Percentiles rank a stretch among this genome's conserved stretches.
These are phyloP conservation scores for Spathaspora girioi DNA, from an alignment of 805 yeast genomes.

Conservation along the genomic window DNA sequence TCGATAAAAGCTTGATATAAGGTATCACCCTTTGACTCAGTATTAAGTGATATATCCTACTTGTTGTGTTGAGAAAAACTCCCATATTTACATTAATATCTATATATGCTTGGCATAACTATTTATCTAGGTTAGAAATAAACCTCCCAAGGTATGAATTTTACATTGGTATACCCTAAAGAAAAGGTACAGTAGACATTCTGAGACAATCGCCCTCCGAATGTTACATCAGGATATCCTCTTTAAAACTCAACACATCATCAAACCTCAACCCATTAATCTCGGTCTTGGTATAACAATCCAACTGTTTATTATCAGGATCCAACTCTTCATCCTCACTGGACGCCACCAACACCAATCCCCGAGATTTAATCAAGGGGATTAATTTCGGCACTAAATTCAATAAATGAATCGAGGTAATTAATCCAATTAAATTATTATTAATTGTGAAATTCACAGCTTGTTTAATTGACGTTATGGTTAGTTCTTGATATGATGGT, in stretches of 20 bases:
- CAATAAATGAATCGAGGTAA: slow-evolving; percentile 69
- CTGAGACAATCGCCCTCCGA: not conserved
- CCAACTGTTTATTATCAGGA: slow-evolving; percentile 28
- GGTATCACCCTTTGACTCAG: too few species aligned
- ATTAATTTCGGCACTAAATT: slow-evolving; percentile 71
- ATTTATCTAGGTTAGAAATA: too few species aligned
- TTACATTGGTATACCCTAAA: too few species aligned
- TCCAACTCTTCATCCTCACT: slow-evolving; percentile 32
- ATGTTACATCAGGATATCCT: slow-evolving; percentile 26
- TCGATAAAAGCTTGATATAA: too few species aligned
- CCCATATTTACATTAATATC: too few species aligned
- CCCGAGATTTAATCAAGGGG: slow-evolving; percentile 72
- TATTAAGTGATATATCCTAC: too few species aligned
- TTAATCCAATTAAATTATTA: slow-evolving; percentile 83
- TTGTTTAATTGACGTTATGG: slow-evolving; percentile 70
- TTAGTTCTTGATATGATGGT: slow-evolving; percentile 31
- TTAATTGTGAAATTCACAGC: slow-evolving; percentile 76
- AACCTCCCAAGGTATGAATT: too few species aligned
- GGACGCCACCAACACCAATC: slow-evolving; percentile 78
- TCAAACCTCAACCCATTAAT: slow-evolving; percentile 67
- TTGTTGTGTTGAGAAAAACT: too few species aligned
- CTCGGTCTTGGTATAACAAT: slow-evolving; percentile 38
- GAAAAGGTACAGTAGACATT: not conserved
- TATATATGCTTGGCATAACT: too few species aligned
- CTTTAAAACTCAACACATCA: slow-evolving; percentile 64